Base-by-base conservation (phyloP, 805 yeast genomes). In the Kodamaea fukazawae region DNA sequence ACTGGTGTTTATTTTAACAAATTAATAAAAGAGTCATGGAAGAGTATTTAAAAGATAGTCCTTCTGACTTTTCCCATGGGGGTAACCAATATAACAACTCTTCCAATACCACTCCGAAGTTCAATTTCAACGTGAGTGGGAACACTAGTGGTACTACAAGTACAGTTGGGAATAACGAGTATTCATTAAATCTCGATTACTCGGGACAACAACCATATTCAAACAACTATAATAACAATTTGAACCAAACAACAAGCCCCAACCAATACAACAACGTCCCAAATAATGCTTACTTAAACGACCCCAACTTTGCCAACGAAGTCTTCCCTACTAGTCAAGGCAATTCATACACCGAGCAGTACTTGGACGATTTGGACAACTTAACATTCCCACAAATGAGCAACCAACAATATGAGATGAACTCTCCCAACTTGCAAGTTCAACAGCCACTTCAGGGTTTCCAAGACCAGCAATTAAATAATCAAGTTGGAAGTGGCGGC, bases 21-120 rank as follows among this genome's bases (percentile, higher is more conserved):
- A 8, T 8, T 20, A 20, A 20, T 20, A 20, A 20, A 20, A 20
- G 23, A 20, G 23, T 20, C 8, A 60, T 61, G 66, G 66, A 61
- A 30, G 61, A 59, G 42, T 60, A 48, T 45, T 53, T 62, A 40
- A 60, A 53, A 33, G 64, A 62, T 36, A 62, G 66, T 47, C 66
- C 65, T 27, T 46, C 57, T 33, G 63, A 58, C 43, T 47, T 40
- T 28, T 13, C n/a, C 13, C 12, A 13, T 28, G 43, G 41, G 17
- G 14, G 29, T 43, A 36, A 30, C 36, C 33, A 38, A 4, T 13
- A 23, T 23, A 34, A 38, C 11, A 32, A 27, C 28, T 32, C 35
- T 2, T 35, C 38, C 30, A 41, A 28, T 5, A 34, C 32, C 22
- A 29, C 41, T 13, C 42, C 41, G 29, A 35, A 32, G 29, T 29